A percentile compares a stretch with the other conserved stretches of the same genome.
Conservation (phyloP, 2,329 filamentous ascomycete genomes). For the Raffaelea albimanens region DNA sequence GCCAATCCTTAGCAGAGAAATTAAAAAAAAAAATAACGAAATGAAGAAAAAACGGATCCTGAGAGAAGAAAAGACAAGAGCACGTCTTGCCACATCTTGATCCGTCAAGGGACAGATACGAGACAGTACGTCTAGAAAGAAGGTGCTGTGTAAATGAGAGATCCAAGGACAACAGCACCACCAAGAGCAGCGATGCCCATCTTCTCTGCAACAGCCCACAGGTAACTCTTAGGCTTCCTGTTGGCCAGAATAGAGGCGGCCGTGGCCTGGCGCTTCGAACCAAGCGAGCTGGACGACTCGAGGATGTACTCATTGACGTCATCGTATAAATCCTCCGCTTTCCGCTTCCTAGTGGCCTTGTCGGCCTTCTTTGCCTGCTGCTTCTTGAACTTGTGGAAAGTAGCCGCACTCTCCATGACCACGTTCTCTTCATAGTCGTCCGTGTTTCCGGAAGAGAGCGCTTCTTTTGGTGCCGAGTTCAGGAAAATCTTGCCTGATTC, state of each 20-base stretch:
- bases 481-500: slow-evolving; percentile 1
- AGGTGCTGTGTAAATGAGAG: slow-evolving; percentile 29
- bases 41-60: neutral
- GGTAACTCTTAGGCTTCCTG: neutral
- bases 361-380: neutral
- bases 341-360: slow-evolving; percentile 18
- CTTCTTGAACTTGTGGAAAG: neutral
- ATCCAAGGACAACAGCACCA: slow-evolving; percentile 24
- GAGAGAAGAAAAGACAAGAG: neutral
- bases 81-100: too few species aligned
- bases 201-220: slow-evolving; percentile 11
- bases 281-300: neutral
- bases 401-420: slow-evolving; percentile 7
- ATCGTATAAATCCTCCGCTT: slow-evolving; percentile 19
- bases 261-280: slow-evolving; percentile 11
- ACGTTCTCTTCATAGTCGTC: neutral
- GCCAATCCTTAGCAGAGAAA: too few species aligned
- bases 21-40: neutral
- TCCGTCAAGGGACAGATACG: too few species aligned
- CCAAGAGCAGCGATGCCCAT: slow-evolving; percentile 27
- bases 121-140: slow-evolving; percentile 14
- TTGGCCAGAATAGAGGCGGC: neutral
- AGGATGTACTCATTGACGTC: neutral
- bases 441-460: too few species aligned
- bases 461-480: neutral